Percentiles rank a stretch among this genome's conserved stretches.
Evolutionary conservation across 192 early-diverging fungal species (phyloP).

Genomic region (Entomortierella parvispora): DNA sequence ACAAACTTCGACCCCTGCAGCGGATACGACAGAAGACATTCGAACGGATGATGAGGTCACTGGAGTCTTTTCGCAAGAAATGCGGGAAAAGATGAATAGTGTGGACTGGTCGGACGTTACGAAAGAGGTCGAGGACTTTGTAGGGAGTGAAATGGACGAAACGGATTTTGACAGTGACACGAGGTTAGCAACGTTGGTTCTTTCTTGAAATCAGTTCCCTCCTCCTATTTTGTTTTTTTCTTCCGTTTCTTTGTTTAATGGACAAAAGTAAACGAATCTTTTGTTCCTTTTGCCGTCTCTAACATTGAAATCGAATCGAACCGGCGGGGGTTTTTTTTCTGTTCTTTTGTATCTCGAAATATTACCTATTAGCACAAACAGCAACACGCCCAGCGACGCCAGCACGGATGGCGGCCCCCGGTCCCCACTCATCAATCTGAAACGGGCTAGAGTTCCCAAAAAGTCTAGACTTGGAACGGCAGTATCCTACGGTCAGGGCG

Average conservation of each 20-base stretch:
- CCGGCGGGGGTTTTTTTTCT: too few species aligned
- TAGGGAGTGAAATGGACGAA: slow-evolving; percentile 64
- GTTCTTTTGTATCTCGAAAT: slow-evolving; percentile 18
- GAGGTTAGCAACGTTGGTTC: slow-evolving; percentile 52
- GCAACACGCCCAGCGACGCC: slow-evolving; percentile 39
- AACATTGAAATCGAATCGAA: too few species aligned
- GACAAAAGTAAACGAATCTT: too few species aligned
- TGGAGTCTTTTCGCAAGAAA: too few species aligned
- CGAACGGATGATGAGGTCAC: slow-evolving; percentile 33
- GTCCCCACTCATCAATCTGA: slow-evolving; percentile 32
- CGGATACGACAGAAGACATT: too few species aligned
- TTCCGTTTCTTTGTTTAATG: neutral
- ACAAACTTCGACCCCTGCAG: too few species aligned
- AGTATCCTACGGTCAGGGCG: slow-evolving; percentile 23
- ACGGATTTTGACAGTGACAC: slow-evolving; percentile 59
- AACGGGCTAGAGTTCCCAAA: slow-evolving; percentile 32
- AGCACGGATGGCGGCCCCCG: slow-evolving; percentile 29
- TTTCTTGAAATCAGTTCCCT: neutral
- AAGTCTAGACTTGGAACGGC: slow-evolving; percentile 23
- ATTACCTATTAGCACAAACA: slow-evolving; percentile 33
- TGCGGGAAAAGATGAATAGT: too few species aligned
- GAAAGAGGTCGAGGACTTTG: slow-evolving; percentile 63
- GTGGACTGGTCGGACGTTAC: slow-evolving; percentile 60
- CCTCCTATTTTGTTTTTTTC: neutral
- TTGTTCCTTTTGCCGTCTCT: too few species aligned